Evolutionary conservation across 495 filamentous ascomycete species (phyloP).

Genomic region (Aspergillus haitiensis): DNA sequence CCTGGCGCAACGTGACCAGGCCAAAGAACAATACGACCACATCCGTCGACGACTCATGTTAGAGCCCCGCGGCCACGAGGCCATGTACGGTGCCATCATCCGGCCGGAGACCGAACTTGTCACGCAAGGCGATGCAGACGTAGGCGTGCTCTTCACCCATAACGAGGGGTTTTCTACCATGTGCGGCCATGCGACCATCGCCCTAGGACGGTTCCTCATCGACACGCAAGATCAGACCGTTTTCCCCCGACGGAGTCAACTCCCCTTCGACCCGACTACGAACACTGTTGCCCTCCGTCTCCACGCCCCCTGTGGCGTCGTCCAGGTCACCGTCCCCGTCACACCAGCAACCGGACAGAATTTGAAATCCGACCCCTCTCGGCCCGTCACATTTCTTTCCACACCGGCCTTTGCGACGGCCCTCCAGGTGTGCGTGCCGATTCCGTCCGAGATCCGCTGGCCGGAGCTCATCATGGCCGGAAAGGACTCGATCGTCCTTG

Average conservation of each 20-base stretch:
- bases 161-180: conserved; percentile 81
- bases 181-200: conserved; percentile 55
- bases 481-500: conserved; percentile 15
- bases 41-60: conserved; percentile 32
- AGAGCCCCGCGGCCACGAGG: conserved; percentile 37
- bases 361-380: conserved; percentile 10
- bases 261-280: conserved; percentile 13
- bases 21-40: conserved; percentile 26
- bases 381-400: conserved; percentile 27
- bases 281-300: conserved; percentile 4
- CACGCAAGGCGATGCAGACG: conserved; percentile 44
- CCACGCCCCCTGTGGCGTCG: conserved; percentile 18
- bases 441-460: conserved; percentile 28
- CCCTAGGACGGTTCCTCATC: conserved; percentile 35
- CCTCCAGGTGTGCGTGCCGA: conserved; percentile 13
- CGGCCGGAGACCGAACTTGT: conserved; percentile 32
- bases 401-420: conserved; percentile 29
- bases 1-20: conserved; percentile 31
- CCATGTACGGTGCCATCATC: conserved; percentile 39
- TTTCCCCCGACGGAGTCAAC: conserved; percentile 24
- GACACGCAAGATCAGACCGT: conserved; percentile 28
- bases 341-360: background rate
- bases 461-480: conserved; percentile 19
- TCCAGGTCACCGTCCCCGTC: conserved; percentile 13
- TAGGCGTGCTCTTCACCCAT: conserved; percentile 52